Conservation (phyloP, 371 early-diverging fungal species). For the Nematocida sp. region DNA sequence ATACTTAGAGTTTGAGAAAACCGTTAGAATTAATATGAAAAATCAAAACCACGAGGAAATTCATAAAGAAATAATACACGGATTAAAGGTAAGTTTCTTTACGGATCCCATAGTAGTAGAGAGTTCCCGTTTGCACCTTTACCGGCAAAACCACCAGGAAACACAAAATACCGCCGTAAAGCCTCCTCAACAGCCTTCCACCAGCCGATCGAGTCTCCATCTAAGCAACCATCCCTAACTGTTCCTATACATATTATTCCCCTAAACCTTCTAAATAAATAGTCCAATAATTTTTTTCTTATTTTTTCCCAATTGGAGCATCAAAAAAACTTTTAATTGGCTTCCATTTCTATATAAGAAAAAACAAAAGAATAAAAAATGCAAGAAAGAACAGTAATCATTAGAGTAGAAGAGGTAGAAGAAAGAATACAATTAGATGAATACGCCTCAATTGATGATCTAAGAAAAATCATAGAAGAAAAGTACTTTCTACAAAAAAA, state of each 20-base stretch:
- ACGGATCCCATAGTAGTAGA: conserved; percentile 23
- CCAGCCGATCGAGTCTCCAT: no score
- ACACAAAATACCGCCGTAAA: neutral
- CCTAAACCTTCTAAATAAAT: neutral
- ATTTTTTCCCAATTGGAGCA: neutral
- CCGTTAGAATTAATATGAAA: neutral
- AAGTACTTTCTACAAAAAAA: neutral
- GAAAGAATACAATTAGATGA: neutral
- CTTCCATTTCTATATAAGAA: neutral
- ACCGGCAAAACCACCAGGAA: conserved; percentile 32
- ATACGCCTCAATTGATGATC: neutral
- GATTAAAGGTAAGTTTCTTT: conserved; percentile 40
- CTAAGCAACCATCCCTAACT: no score
- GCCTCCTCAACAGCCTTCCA: no score
- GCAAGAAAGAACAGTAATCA: neutral
- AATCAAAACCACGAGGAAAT: neutral
- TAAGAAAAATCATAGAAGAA: neutral
- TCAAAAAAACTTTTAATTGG: neutral
- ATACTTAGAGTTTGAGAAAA: conserved; percentile 49
- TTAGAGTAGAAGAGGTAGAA: neutral
- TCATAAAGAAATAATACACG: conserved; percentile 19
- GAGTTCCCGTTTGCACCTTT: conserved; percentile 28
- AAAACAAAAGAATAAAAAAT: neutral
- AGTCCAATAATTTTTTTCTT: neutral
- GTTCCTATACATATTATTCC: no score